Evolutionary conservation across 306 rosid genomes (phyloP), one percentile per base, ranked within the genome.

Genomic region (Vicia sativa): DNA sequence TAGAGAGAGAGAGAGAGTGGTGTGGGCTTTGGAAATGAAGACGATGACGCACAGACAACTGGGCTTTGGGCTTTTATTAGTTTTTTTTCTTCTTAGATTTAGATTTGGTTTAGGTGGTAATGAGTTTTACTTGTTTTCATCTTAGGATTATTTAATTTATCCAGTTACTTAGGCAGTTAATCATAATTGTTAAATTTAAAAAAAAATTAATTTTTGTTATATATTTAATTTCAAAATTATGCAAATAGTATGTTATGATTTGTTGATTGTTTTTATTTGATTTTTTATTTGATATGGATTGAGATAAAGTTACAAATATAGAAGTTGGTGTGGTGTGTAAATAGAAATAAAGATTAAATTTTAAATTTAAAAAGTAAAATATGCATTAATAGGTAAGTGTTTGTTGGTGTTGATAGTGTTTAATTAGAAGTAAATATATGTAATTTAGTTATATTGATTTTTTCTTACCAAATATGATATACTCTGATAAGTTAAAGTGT

Each of bases 21-120:
- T 82, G 91, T 90, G 96, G 96, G 96, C 96, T 92, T 92, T 44
- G 76, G 96, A 84, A 74, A 86, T 70, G 89, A 54, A 72, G 87
- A 87, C 59, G 96, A 87, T 74, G 91, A 87, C 8, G 82, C 78
- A 67, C 1, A 19, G 79, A 84, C 73, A 79, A 81, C 76, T 77
- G 78, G 90, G 95, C 76, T 78, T 86, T 92, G 96, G 98, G 95
- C 96, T 87, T 85, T 82, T 79, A 43, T 68, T 75, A 12, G 49
- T 43, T 55, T 29, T 9, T 45, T 43, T 43, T 11, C 12, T 41
- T 61, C 48, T 62, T 11, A 14, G 37, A 62, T 55, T 59, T 39
- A 16, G 26, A 35, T 56, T 3, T 56, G 2, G 7, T 56, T 15
- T 3, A 15, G 18, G 54, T 16, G 53, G 53, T 46, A 56, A 56